Evolutionary conservation across 345 rosid genomes (phyloP).

Genomic region (Camelina neglecta): DNA sequence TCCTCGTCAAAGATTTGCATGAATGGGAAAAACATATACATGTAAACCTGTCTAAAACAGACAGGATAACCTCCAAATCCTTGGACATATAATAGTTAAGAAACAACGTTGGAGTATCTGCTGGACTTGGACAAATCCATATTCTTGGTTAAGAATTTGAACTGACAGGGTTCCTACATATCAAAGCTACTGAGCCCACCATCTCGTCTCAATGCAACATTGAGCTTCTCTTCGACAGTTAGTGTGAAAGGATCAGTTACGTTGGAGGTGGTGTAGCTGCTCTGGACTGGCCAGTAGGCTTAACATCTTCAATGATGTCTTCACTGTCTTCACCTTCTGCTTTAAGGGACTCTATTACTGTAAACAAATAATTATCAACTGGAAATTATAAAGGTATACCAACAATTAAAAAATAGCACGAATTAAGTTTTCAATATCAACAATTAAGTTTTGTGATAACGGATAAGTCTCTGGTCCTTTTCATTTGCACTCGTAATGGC

Average conservation of each 20-base stretch:
- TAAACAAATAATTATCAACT: too few relatives aligned
- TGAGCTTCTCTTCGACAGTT: conserved; percentile 91
- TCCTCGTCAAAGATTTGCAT: background rate
- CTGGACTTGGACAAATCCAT: conserved; percentile 85
- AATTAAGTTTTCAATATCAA: too few relatives aligned
- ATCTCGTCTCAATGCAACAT: conserved; percentile 81
- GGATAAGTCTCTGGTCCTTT: too few relatives aligned
- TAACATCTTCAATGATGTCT: conserved; percentile 89
- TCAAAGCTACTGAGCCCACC: conserved; percentile 95
- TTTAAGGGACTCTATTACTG: conserved; percentile 81
- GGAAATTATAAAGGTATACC: too few relatives aligned
- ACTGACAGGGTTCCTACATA: conserved; percentile 90
- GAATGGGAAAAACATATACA: conserved; percentile 18
- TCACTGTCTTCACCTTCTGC: conserved; percentile 99
- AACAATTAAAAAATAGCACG: too few relatives aligned
- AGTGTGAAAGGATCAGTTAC: conserved; percentile 76
- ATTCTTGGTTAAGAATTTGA: conserved; percentile 95
- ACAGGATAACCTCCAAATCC: conserved; percentile 39
- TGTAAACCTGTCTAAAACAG: conserved; percentile 19
- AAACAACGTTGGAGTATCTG: conserved; percentile 56
- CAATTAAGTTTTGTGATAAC: too few relatives aligned
- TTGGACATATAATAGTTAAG: conserved; percentile 3
- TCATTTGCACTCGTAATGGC: too few relatives aligned
- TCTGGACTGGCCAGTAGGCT: conserved; percentile 66
- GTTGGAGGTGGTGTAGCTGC: conserved; percentile 65